Conservation (phyloP, 73 alveolate genomes). For the Breviolum minutum region DNA sequence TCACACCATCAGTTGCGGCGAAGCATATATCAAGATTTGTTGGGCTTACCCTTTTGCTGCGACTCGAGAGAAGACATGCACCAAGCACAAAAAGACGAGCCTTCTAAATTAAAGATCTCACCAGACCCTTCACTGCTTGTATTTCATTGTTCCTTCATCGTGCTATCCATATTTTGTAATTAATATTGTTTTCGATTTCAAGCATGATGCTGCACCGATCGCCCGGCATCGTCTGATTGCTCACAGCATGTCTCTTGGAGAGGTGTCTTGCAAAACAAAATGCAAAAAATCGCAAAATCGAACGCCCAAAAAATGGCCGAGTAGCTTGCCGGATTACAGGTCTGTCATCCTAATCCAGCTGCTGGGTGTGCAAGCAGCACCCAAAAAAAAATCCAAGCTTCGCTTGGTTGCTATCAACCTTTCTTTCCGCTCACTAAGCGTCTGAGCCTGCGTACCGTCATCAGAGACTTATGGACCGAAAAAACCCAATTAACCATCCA, state of each 20-base stretch:
- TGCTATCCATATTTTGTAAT: too few species aligned
- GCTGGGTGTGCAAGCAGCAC: slow-evolving; percentile 3
- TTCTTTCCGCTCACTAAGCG: slow-evolving; percentile 8
- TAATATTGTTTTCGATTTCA: background rate
- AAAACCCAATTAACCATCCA: background rate
- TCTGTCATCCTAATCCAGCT: background rate
- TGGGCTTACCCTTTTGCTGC: background rate
- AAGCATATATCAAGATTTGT: background rate
- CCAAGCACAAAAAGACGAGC: background rate
- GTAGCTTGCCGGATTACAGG: background rate
- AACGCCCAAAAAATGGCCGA: background rate
- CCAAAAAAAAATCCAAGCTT: background rate
- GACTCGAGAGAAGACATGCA: background rate
- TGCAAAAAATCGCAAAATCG: background rate
- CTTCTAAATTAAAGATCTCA: background rate
- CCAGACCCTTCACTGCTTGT: too few species aligned
- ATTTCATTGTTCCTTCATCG: too few species aligned
- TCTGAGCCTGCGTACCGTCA: background rate
- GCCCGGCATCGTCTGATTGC: background rate
- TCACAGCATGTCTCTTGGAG: slow-evolving; percentile 28
- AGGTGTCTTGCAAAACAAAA: background rate
- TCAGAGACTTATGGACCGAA: too few species aligned
- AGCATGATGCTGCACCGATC: too few species aligned
- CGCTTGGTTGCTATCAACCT: background rate
- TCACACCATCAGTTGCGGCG: too few species aligned